Evolutionary conservation across 257 asterid genomes (phyloP), one percentile per base, ranked within the genome.

Genomic region (Fraxinus cuspidata): DNA sequence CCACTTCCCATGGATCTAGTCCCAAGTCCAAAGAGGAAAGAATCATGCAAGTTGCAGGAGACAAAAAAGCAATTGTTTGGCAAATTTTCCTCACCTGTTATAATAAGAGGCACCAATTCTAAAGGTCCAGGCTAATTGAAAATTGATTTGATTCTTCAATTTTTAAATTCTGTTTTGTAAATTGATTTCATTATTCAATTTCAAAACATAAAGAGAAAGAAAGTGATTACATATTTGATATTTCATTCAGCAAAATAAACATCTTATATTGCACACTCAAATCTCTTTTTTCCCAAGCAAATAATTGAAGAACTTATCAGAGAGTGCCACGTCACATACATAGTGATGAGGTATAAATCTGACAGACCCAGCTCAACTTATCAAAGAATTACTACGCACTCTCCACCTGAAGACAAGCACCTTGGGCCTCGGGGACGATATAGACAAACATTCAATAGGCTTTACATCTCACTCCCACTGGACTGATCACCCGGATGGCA

Each of bases 31-130:
- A 10, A 3, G 97, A 95, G 68, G 97, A 91, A 83, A 95, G 90
- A 79, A 87, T 84, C 99, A 95, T 95, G 89, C 97, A 93, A 75
- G 96, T 84, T 64, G 99, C 99, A 25, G 99, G 99, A 56, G 97
- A 91, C 32, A 91, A 69, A 86, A 95, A 95, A 25, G 97, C 88
- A 79, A 95, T 92, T 42, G 99, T 80, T 84, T 95, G 99, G 88
- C 98, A 95, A 74, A 90, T 86, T 86, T 95, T 95, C 72, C 99
- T 81, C 44, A 95, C 99, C 99, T 95, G 84, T 83, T 28, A 76
- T 73, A 73, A 60, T 44, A 73, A 71, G 69, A 51, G 64, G 74
- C 51, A 74, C 71, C 9, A 2, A 47, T 77, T 71, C 38, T 71
- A 70, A 73, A 63, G 12, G 31, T 60, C 67, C 31, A 5, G 25